These are phyloP conservation scores for Fusarium duplospermum DNA, from an alignment of 2,329 filamentous ascomycete genomes.

Conservation along the genomic window DNA sequence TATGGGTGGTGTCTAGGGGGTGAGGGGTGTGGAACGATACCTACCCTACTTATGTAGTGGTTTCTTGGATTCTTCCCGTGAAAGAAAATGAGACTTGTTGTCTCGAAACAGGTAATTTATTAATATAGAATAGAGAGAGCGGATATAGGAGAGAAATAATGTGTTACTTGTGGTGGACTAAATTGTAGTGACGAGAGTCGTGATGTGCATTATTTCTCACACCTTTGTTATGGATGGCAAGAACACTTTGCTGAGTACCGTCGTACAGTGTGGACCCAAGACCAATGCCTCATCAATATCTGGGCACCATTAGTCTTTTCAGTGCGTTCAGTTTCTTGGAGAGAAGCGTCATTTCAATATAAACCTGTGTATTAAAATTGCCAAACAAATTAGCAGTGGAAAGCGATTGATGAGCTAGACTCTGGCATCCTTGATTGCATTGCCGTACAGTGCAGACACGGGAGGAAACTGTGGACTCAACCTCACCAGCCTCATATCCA, in stretches of 20 bases:
- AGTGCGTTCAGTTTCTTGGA: rapidly evolving
- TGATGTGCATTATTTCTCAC: rapidly evolving
- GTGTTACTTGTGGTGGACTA: background rate
- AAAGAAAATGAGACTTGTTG: background rate
- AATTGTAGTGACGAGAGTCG: background rate
- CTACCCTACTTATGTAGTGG: background rate
- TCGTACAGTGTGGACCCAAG: background rate
- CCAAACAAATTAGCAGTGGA: background rate
- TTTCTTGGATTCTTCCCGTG: background rate
- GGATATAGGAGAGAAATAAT: background rate
- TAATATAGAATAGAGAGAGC: background rate
- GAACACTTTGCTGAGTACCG: no score
- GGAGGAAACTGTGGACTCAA: background rate
- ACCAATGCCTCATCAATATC: background rate
- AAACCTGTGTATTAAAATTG: background rate
- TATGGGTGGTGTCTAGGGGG: background rate
- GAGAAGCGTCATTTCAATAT: background rate
- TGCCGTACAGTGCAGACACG: background rate
- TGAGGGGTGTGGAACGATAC: background rate
- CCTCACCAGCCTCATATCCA: background rate
- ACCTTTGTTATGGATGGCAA: rapidly evolving
- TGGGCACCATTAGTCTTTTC: background rate
- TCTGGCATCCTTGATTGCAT: background rate
- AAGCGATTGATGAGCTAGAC: background rate
- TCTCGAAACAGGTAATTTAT: no score